Evolutionary conservation across 2,329 filamentous ascomycete genomes (phyloP), one percentile per base, ranked within the genome.

Genomic region (Aurifilum marmelostoma): DNA sequence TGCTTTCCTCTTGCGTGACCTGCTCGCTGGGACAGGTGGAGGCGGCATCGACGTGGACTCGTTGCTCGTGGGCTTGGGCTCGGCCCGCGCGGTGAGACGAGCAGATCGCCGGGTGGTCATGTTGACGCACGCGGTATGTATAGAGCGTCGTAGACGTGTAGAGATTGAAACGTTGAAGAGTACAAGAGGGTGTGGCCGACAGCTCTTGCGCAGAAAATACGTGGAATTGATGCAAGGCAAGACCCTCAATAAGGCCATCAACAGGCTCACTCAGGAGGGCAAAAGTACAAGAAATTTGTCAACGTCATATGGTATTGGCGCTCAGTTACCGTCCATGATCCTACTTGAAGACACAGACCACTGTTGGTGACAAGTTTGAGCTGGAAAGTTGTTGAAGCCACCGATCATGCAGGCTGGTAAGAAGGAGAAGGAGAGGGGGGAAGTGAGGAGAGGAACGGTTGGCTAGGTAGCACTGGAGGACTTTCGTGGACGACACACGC

Each of bases 71-170:
- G 58, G 50, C 37, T 70, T 71, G 24, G 67, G 71, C 16, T 74
- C 71, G 21, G 69, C 70, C 65, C 75, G 72, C n/a, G 76, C 76
- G 70, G 77, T 80, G 34, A 86, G 77, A 52, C 83, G 81, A 14
- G 82, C 78, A 2, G 78, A 80, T 63, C 77, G 73, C 6, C 78
- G 75, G 24, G 76, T 68, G 64, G 75, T 71, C 78, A 79, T 79
- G 27, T 43, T 68, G 27, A 9, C 39, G 6, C 54, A 27, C 24
- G 58, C 65, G 21, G 39, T 50, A 12, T 50, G 67, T 56, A 2
- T 21, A 14, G 41, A 3, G 32, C 16, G 50, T 58, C 18, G 7
- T n/a, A 24, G 27, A 39, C 27, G 43, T 54, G 14, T 14, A 29
- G 54, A n/a, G n/a, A 12, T 11, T 27, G 41, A 21, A 14, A 4